A percentile compares a stretch with the other conserved stretches of the same genome.
Evolutionary conservation across 2,329 filamentous ascomycete species (phyloP).

Genomic region (Colletotrichum lindemuthianum): DNA sequence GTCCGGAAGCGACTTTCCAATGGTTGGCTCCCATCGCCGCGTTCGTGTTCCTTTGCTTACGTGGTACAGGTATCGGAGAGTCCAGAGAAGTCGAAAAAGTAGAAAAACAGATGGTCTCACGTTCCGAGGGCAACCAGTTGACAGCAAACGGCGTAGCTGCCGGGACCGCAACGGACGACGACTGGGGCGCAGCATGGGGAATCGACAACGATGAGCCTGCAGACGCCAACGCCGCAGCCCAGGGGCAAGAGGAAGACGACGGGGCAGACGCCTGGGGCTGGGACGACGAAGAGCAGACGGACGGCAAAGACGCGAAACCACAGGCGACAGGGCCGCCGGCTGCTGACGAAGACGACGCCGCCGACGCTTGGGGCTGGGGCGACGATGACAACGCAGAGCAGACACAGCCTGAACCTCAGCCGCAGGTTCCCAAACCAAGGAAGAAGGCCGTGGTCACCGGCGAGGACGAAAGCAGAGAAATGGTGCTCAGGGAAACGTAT

Average conservation of each 20-base stretch:
- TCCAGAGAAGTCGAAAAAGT: conserved; percentile 81
- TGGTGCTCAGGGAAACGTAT: conserved; percentile 87
- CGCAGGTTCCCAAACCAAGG: conserved; percentile 35
- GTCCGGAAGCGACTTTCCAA: conserved; percentile 75
- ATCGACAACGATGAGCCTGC: conserved; percentile 64
- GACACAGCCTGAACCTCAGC: conserved; percentile 39
- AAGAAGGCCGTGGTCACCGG: conserved; percentile 35
- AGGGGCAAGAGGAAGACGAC: conserved; percentile 49
- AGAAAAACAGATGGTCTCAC: conserved; percentile 82
- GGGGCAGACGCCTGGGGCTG: conserved; percentile 83
- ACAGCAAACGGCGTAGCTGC: conserved; percentile 57
- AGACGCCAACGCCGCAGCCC: conserved; percentile 39
- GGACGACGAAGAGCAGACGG: conserved; percentile 72
- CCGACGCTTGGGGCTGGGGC: conserved; percentile 88
- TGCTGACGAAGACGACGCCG: conserved; percentile 58
- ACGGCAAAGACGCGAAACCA: conserved; percentile 42
- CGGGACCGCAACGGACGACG: conserved; percentile 59
- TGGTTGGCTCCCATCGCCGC: conserved; percentile 48
- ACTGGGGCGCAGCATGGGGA: conserved; percentile 86
- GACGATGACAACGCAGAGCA: conserved; percentile 65
- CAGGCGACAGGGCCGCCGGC: conserved; percentile 32
- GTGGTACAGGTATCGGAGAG: conserved; percentile 59
- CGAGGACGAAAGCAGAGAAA: conserved; percentile 62
- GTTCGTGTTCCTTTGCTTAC: neutral
- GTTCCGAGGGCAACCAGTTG: conserved; percentile 72